Percentiles rank a stretch among this genome's conserved stretches.
These are phyloP conservation scores for Cutaneotrichosporon sp. DNA, from an alignment of 1,284 basidiomycete genomes.

Conservation along the genomic window DNA sequence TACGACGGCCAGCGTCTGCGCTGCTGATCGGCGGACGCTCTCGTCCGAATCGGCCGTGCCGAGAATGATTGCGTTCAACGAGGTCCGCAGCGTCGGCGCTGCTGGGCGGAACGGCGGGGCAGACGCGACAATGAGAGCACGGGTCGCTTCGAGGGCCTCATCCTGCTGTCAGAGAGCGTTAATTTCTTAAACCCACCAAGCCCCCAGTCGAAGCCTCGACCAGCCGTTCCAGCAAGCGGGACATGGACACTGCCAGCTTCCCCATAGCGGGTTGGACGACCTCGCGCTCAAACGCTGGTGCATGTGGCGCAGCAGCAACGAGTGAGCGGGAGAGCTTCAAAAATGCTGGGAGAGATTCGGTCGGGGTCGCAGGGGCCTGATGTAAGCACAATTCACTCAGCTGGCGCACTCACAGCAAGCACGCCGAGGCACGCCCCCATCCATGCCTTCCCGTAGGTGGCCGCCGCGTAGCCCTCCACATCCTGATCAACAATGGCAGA, in stretches of 20 bases:
- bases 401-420: slow-evolving; percentile 23
- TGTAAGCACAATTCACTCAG: not conserved
- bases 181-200: slow-evolving; percentile 21
- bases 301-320: slow-evolving; percentile 25
- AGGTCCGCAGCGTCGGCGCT: slow-evolving; percentile 23
- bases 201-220: slow-evolving; percentile 22
- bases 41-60: slow-evolving; percentile 14
- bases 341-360: slow-evolving; percentile 10
- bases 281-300: slow-evolving; percentile 43
- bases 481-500: slow-evolving; percentile 32
- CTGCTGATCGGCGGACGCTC: slow-evolving; percentile 11
- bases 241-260: slow-evolving; percentile 36
- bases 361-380: slow-evolving; percentile 4
- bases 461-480: slow-evolving; percentile 36
- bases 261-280: slow-evolving; percentile 41
- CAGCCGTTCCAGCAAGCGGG: slow-evolving; percentile 29
- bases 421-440: slow-evolving; percentile 28
- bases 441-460: slow-evolving; percentile 40
- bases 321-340: slow-evolving; percentile 27
- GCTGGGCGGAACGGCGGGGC: slow-evolving; percentile 43
- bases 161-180: slow-evolving; percentile 10
- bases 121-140: slow-evolving; percentile 29
- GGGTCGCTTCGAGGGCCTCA: slow-evolving; percentile 20
- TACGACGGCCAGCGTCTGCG: slow-evolving; percentile 30
- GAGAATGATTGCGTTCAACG: slow-evolving; percentile 30